Conservation (phyloP, 225 moss, liverwort and hornwort species). For the Pseudoscleropodium purum region DNA sequence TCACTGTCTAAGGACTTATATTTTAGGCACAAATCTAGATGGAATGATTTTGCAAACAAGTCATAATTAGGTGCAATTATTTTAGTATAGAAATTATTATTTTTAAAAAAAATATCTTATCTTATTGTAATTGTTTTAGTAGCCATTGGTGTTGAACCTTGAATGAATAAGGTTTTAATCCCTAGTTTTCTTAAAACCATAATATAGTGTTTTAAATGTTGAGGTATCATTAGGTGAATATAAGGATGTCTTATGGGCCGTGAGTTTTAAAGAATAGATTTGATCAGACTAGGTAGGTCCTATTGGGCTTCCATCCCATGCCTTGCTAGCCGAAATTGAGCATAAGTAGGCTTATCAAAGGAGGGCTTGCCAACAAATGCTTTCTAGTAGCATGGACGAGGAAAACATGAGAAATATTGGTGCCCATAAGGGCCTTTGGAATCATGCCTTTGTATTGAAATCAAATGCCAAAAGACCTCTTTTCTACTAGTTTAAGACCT, state of each 20-base stretch:
- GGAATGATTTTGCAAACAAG: background rate
- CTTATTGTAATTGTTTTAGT: background rate
- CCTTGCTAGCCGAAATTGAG: no score
- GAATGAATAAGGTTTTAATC: background rate
- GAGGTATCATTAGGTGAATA: no score
- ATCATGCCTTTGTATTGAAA: background rate
- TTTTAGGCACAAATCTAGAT: background rate
- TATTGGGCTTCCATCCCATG: no score
- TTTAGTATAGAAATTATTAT: background rate
- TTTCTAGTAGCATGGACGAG: no score
- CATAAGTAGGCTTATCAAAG: no score
- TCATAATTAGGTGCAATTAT: background rate
- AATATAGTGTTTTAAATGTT: background rate
- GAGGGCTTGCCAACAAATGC: no score
- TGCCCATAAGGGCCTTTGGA: no score
- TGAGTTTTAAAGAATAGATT: no score
- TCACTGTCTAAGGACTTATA: background rate
- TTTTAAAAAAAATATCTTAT: rapidly evolving
- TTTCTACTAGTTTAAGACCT: background rate
- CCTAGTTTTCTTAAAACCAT: background rate
- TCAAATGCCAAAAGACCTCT: background rate
- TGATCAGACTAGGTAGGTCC: no score
- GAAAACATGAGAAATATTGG: background rate
- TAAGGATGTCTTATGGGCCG: no score
- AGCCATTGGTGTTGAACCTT: background rate